These are phyloP conservation scores for Syzygium grande DNA, from an alignment of 345 rosid species.

Conservation along the genomic window DNA sequence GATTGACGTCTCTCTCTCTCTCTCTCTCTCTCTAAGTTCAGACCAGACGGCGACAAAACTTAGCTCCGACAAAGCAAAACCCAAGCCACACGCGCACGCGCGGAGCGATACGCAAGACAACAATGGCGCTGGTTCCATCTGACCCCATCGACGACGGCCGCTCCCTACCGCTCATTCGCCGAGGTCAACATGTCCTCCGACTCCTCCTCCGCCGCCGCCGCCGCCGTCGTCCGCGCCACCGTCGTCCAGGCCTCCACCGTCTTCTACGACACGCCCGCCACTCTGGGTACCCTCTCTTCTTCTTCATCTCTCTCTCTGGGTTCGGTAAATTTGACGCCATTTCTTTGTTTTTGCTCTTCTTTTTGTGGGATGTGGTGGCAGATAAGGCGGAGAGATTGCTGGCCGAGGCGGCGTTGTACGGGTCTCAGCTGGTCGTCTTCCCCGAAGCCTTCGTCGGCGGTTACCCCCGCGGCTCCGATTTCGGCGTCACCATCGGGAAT, in stretches of 20 bases:
- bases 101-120: neutral
- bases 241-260: conserved; percentile 91
- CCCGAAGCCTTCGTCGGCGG: conserved; percentile 97
- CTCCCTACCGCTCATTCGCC: conserved; percentile 45
- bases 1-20: neutral
- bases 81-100: neutral
- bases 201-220: conserved; percentile 39
- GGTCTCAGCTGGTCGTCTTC: conserved; percentile 83
- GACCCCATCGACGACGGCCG: neutral
- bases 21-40: neutral
- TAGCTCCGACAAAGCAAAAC: neutral
- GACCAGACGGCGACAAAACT: neutral
- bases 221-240: conserved; percentile 66
- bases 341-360: neutral
- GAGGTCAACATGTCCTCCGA: conserved; percentile 76
- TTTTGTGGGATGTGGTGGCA: conserved; percentile 2
- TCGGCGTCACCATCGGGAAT: conserved; percentile 66
- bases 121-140: conserved; percentile 42
- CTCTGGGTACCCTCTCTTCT: conserved; percentile 36
- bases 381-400: conserved; percentile 88
- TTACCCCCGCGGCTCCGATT: conserved; percentile 81
- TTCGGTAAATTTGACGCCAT: neutral
- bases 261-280: conserved; percentile 87
- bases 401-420: conserved; percentile 75
- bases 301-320: neutral